Percentiles rank a stretch among this genome's conserved stretches.
Conservation (phyloP, 495 filamentous ascomycete species). For the Penicillium lividum region DNA sequence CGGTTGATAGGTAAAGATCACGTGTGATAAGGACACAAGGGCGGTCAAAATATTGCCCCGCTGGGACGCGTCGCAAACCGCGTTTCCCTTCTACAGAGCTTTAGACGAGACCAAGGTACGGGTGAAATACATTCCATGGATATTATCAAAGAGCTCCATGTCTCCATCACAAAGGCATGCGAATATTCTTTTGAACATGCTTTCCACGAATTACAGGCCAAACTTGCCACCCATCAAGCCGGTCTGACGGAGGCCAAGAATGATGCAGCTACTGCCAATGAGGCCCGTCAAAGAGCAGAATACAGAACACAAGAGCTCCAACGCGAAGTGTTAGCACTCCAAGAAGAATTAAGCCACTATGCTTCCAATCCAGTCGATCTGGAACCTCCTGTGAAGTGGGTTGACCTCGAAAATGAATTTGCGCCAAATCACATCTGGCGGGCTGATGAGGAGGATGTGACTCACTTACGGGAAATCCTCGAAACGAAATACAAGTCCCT, state of each 20-base stretch:
- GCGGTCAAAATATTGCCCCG: constrained; percentile 12
- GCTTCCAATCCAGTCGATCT: constrained; percentile 16
- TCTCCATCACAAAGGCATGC: constrained; percentile 32
- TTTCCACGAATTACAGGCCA: constrained; percentile 28
- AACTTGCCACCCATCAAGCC: constrained; percentile 26
- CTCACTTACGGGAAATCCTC: constrained; percentile 18
- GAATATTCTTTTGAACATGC: constrained; percentile 36
- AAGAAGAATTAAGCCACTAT: constrained; percentile 23
- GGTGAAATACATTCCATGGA: constrained; percentile 32
- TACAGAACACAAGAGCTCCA: constrained; percentile 28
- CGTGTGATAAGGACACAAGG: constrained; percentile 1
- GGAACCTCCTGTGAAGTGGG: constrained; percentile 6
- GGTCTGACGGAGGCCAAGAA: constrained; percentile 24
- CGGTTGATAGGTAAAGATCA: constrained; percentile 17
- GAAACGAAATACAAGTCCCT: constrained; percentile 35
- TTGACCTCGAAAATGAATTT: constrained; percentile 31
- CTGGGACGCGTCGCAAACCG: constrained; percentile 15
- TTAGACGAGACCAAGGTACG: not conserved
- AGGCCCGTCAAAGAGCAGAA: constrained; percentile 24
- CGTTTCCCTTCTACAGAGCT: not conserved
- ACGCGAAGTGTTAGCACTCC: constrained; percentile 26
- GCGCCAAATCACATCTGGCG: constrained; percentile 28
- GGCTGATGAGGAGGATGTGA: constrained; percentile 7
- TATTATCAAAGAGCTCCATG: constrained; percentile 37
- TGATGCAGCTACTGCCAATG: constrained; percentile 22